Evolutionary conservation across 345 rosid species (phyloP).

Genomic region (Geranium brycei): DNA sequence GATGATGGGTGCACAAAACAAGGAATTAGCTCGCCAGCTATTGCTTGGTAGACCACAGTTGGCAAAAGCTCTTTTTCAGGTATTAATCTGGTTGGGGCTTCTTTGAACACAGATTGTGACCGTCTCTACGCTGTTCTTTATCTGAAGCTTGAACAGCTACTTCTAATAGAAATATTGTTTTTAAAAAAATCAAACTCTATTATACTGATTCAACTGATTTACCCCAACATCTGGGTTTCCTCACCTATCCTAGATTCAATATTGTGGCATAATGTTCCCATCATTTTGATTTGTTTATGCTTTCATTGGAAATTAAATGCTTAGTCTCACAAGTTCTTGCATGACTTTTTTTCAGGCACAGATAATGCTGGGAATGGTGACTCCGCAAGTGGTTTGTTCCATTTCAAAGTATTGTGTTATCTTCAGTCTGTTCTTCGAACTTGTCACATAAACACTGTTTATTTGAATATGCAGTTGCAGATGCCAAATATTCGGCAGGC

Average conservation of each 20-base stretch:
- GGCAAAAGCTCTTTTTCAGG: constrained; percentile 85
- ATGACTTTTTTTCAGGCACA: constrained; percentile 46
- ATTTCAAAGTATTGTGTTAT: not conserved
- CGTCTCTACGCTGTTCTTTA: no score
- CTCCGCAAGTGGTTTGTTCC: constrained; percentile 66
- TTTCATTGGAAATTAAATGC: no score
- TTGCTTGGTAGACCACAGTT: constrained; percentile 62
- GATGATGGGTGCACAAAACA: constrained; percentile 62
- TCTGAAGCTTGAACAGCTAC: no score
- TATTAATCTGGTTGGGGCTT: constrained; percentile 9
- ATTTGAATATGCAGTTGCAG: constrained; percentile 45
- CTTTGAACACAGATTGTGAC: no score
- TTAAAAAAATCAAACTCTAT: no score
- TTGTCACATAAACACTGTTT: constrained; percentile 1
- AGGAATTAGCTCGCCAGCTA: constrained; percentile 64
- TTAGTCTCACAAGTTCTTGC: no score
- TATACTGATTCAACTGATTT: no score
- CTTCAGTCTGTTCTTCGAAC: constrained; percentile 8
- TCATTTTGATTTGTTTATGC: no score
- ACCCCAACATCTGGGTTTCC: no score
- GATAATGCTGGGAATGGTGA: constrained; percentile 73
- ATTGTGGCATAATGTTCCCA: no score
- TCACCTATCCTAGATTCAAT: no score
- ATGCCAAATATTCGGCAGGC: constrained; percentile 57
- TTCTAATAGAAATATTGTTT: no score